Conservation (phyloP, 2,329 filamentous ascomycete genomes). For the Hortaea werneckii region DNA sequence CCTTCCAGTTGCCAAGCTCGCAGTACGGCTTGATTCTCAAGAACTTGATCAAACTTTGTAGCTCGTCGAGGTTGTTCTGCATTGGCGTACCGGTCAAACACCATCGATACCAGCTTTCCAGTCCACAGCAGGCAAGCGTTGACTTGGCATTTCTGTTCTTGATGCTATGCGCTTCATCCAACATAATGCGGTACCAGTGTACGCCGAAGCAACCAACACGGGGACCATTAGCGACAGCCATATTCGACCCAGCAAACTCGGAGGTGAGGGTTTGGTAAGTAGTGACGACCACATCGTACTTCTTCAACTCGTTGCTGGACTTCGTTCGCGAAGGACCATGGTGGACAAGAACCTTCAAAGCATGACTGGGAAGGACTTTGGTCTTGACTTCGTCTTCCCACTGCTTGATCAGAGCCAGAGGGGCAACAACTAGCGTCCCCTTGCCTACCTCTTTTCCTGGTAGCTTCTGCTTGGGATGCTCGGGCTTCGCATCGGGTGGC, state of each 20-base stretch:
- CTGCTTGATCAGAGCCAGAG: slow-evolving; percentile 86
- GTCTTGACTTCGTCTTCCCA: slow-evolving; percentile 91
- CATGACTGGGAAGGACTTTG: slow-evolving; percentile 61
- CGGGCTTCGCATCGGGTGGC: slow-evolving; percentile 34
- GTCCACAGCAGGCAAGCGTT: slow-evolving; percentile 79
- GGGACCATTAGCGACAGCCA: slow-evolving; percentile 48
- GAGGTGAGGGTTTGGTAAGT: slow-evolving; percentile 94
- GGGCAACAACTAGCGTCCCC: slow-evolving; percentile 83
- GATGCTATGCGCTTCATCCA: slow-evolving; percentile 96
- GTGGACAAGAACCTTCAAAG: slow-evolving; percentile 75
- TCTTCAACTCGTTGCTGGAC: slow-evolving; percentile 60
- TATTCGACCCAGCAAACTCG: slow-evolving; percentile 64
- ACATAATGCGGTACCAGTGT: slow-evolving; percentile 88
- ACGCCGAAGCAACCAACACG: slow-evolving; percentile 82
- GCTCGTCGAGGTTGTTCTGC: slow-evolving; percentile 95
- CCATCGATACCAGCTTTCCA: slow-evolving; percentile 84
- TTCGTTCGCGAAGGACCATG: slow-evolving; percentile 83
- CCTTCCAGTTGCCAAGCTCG: slow-evolving; percentile 76
- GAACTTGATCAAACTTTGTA: slow-evolving; percentile 89
- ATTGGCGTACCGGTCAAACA: slow-evolving; percentile 93
- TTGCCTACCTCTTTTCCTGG: slow-evolving; percentile 56
- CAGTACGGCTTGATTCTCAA: slow-evolving; percentile 86
- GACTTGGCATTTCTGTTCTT: slow-evolving; percentile 96
- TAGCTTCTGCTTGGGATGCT: slow-evolving; percentile 54
- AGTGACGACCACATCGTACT: slow-evolving; percentile 91